These are phyloP conservation scores for Phialemonium atrogriseum DNA, from an alignment of 2,329 filamentous ascomycete genomes.

Conservation along the genomic window DNA sequence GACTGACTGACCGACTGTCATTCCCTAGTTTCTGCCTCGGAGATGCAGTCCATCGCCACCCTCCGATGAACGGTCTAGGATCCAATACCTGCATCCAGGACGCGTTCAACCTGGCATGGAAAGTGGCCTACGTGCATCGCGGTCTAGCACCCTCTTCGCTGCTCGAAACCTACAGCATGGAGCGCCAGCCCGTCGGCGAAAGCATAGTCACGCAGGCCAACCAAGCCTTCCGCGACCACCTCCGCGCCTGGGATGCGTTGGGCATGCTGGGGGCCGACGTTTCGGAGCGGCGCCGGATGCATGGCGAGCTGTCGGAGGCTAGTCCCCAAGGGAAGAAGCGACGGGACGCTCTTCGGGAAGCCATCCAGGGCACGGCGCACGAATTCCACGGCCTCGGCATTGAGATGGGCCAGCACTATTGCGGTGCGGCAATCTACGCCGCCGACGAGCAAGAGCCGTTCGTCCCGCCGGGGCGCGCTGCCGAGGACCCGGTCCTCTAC, in stretches of 20 bases:
- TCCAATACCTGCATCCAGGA: constrained; percentile 53
- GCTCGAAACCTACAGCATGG: constrained; percentile 32
- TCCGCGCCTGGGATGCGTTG: constrained; percentile 33
- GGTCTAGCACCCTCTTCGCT: constrained; percentile 27
- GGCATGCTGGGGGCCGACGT: constrained; percentile 30
- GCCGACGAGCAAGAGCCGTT: constrained; percentile 27
- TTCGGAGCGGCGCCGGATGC: constrained; percentile 26
- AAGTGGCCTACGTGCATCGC: constrained; percentile 37
- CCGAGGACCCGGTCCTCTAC: constrained; percentile 32
- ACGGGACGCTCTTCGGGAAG: constrained; percentile 28
- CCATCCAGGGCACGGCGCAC: constrained; percentile 31
- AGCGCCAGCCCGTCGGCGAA: constrained; percentile 41
- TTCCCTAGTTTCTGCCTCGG: constrained; percentile 52
- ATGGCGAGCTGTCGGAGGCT: constrained; percentile 31
- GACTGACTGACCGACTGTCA: too few relatives aligned
- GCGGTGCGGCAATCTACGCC: constrained; percentile 33
- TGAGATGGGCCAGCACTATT: constrained; percentile 52
- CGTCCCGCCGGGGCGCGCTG: constrained; percentile 13
- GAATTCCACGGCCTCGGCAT: constrained; percentile 49
- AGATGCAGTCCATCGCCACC: constrained; percentile 50
- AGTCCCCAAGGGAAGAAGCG: constrained; percentile 27
- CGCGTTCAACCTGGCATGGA: constrained; percentile 49
- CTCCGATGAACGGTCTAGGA: constrained; percentile 47
- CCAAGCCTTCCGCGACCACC: constrained; percentile 44
- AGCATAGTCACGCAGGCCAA: constrained; percentile 47